phyloP scores from a whole-genome alignment of 129 eudicot species.

The Flaveria bidentis region DNA sequence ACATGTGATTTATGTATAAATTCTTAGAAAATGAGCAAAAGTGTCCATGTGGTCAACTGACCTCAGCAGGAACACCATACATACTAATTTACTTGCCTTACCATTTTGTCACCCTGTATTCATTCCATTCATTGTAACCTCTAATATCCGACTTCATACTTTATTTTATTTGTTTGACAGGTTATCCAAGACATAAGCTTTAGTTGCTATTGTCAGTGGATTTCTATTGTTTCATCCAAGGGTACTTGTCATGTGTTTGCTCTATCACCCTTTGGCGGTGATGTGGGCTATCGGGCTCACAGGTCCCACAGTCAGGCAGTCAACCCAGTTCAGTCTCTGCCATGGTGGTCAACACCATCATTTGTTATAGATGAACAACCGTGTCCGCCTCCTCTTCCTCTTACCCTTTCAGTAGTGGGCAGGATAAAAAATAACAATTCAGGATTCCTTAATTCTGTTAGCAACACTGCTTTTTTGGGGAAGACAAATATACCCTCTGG shows the following conservation, averaged over 20 bases:
- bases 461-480: slow-evolving; percentile 47
- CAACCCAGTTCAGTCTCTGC: slow-evolving; percentile 39
- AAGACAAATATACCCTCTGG: slow-evolving; percentile 47
- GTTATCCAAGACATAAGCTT: slow-evolving; percentile 57
- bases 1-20: background rate
- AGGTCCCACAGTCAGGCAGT: slow-evolving; percentile 29
- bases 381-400: slow-evolving; percentile 49
- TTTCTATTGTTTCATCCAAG: slow-evolving; percentile 50
- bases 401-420: slow-evolving; percentile 55
- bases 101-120: background rate
- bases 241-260: slow-evolving; percentile 56
- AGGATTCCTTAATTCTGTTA: slow-evolving; percentile 46
- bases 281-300: slow-evolving; percentile 30
- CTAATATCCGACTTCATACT: slow-evolving; percentile 8
- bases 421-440: slow-evolving; percentile 42
- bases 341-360: slow-evolving; percentile 64
- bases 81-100: background rate
- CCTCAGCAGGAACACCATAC: background rate
- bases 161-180: slow-evolving; percentile 36
- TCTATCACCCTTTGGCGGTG: slow-evolving; percentile 58
- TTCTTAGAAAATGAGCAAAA: background rate
- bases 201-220: slow-evolving; percentile 52
- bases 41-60: background rate
- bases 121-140: background rate
- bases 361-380: slow-evolving; percentile 38